A percentile compares a stretch with the other conserved stretches of the same genome.
phyloP scores from a whole-genome alignment of 805 yeast species.

The Teunomyces lycoperdinae region DNA sequence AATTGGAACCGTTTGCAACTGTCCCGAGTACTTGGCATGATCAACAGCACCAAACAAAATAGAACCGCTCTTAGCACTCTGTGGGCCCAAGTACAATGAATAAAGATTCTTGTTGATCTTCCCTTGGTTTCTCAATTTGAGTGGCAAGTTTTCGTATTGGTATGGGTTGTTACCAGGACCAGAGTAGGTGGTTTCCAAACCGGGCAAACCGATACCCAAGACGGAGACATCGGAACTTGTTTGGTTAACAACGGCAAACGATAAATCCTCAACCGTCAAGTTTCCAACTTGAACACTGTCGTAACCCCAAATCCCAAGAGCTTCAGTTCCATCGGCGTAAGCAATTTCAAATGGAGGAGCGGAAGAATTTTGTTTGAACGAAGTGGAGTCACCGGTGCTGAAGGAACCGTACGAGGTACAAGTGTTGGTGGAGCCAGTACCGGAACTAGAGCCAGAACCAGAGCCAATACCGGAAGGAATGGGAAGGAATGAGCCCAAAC shows the following conservation, averaged over 20 bases:
- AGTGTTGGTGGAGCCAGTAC: conserved; percentile 20
- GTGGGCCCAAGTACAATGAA: conserved; percentile 35
- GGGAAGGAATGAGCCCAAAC: not conserved
- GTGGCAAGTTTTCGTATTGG: conserved; percentile 39
- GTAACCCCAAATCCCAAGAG: conserved; percentile 54
- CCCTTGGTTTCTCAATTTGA: conserved; percentile 31
- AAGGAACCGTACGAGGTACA: conserved; percentile 51
- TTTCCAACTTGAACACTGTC: conserved; percentile 59
- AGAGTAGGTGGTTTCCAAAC: conserved; percentile 58
- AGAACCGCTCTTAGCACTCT: conserved; percentile 25
- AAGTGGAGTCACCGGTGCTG: conserved; percentile 35
- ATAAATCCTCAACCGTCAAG: conserved; percentile 45
- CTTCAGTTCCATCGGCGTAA: conserved; percentile 50
- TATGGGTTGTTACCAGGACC: conserved; percentile 13
- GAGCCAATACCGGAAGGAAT: not conserved
- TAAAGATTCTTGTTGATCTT: conserved; percentile 31
- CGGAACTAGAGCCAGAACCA: conserved; percentile 6
- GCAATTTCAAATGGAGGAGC: conserved; percentile 39
- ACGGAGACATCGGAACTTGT: conserved; percentile 47
- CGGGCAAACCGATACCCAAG: conserved; percentile 68
- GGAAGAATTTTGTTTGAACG: conserved; percentile 41
- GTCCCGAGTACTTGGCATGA: conserved; percentile 37
- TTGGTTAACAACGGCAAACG: conserved; percentile 71
- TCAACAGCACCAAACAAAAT: conserved; percentile 45
- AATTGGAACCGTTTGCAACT: conserved; percentile 31